These are phyloP conservation scores for Halophytophthora batemanensis DNA, from an alignment of 352 stramenopile genomes.

Conservation along the genomic window DNA sequence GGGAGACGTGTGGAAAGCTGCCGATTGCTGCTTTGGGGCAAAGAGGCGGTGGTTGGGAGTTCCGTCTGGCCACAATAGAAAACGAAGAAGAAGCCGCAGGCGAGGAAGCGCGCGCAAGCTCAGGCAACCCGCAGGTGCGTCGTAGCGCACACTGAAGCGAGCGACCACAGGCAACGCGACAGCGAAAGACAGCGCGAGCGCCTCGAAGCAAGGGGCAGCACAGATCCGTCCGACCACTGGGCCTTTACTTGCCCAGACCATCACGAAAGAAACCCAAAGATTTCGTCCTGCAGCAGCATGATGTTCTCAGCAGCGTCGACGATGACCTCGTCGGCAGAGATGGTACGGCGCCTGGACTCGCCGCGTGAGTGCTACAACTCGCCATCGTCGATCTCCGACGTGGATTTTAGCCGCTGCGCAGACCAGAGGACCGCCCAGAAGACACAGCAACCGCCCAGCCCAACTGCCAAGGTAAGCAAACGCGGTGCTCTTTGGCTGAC, in stretches of 20 bases:
- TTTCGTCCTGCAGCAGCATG: constrained; percentile 5
- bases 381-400: constrained; percentile 63
- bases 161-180: too few relatives aligned
- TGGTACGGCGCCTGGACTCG: constrained; percentile 33
- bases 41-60: constrained; percentile 5
- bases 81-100: constrained; percentile 6
- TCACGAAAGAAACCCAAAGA: constrained; percentile 1
- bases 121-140: too few relatives aligned
- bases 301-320: constrained; percentile 12
- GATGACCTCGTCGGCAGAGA: constrained; percentile 6
- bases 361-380: constrained; percentile 43
- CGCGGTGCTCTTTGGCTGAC: too few relatives aligned
- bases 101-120: neutral
- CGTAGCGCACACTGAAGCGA: too few relatives aligned
- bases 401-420: constrained; percentile 29
- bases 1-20: constrained; percentile 10
- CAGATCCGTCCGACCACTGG: too few relatives aligned
- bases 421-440: constrained; percentile 1
- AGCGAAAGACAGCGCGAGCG: too few relatives aligned
- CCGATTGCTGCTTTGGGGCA: neutral
- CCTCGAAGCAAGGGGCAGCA: too few relatives aligned
- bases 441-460: constrained; percentile 5
- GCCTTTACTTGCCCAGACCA: too few relatives aligned
- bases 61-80: constrained; percentile 21
- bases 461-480: constrained; percentile 35